A percentile compares a stretch with the other conserved stretches of the same genome.
These are phyloP conservation scores for Fusarium drepaniforme DNA, from an alignment of 2,329 filamentous ascomycete genomes.

Conservation along the genomic window DNA sequence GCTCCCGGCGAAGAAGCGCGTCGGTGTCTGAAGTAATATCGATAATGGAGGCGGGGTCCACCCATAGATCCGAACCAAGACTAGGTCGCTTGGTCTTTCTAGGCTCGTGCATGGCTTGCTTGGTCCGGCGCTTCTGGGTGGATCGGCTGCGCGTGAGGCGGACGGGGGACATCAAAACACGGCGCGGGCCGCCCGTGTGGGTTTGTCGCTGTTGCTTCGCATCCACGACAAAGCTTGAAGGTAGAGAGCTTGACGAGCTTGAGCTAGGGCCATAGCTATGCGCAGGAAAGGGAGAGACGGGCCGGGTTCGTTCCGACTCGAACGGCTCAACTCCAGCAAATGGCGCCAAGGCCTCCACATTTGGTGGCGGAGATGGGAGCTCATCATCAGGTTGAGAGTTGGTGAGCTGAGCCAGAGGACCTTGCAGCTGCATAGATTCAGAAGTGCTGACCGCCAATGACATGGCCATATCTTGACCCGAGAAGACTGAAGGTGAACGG, in stretches of 20 bases:
- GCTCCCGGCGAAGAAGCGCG: conserved; percentile 51
- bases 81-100: conserved; percentile 65
- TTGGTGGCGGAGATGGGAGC: conserved; percentile 35
- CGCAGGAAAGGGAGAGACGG: conserved; percentile 68
- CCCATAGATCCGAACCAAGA: conserved; percentile 67
- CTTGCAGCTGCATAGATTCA: conserved; percentile 73
- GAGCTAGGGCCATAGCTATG: conserved; percentile 74
- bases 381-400: conserved; percentile 51
- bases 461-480: conserved; percentile 71
- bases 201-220: conserved; percentile 56
- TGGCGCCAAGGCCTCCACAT: conserved; percentile 4
- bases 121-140: conserved; percentile 67
- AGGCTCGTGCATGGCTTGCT: conserved; percentile 60
- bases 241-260: conserved; percentile 66
- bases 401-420: conserved; percentile 71
- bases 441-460: conserved; percentile 73
- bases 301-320: conserved; percentile 49
- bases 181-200: conserved; percentile 63
- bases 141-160: conserved; percentile 63
- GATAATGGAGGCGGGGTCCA: conserved; percentile 53
- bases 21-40: conserved; percentile 36
- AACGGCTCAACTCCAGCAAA: conserved; percentile 34
- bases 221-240: conserved; percentile 50
- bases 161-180: conserved; percentile 65
- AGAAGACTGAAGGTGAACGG: conserved; percentile 64